Evolutionary conservation across 2,329 filamentous ascomycete genomes (phyloP), one percentile per base, ranked within the genome.

Genomic region (Neopestalotiopsis sp.): DNA sequence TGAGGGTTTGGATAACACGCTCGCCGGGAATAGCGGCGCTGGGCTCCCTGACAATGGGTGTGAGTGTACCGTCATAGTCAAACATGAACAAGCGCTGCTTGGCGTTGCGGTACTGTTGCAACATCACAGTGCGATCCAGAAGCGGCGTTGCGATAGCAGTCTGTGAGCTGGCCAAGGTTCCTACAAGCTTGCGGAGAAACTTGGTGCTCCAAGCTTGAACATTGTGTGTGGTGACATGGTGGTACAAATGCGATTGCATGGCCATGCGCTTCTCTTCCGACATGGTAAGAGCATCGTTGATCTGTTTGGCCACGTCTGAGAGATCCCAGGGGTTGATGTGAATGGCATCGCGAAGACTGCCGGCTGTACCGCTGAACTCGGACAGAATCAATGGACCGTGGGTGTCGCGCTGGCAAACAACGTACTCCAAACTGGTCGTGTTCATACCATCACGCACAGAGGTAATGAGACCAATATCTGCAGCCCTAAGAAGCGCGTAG

Each of bases 381-480:
- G 96, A 98, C 30, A 98, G 88, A 73, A 98, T 98, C 61, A 98
- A 85, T 1, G 95, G 95, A 0, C 95, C 93, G 74, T 95, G 90
- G 68, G 91, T 91, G 71, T 96, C 92, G 76, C 94, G 92, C 81
- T 98, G 95, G 79, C 94, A 97, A 69, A 97, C 88, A 68, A 98
- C 91, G 78, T 98, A 98, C 81, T 98, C 96, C 74, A 98, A 85
- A 78, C 94, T 97, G 24, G 95, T 97, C 0, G 95, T 98, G 84
- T 98, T 98, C 95, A 98, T 98, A 69, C 95, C 95, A 79, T 98
- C 96, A 70, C 95, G 90, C 28, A 98, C 95, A 74, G 94, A 97
- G 6, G 96, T 98, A 80, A 98, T 98, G 65, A 98, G 86, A 4
- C 94, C 95, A 73, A 98, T 93, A 79, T 98, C 94, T 42, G 93